These are phyloP conservation scores for Trichoderma sp. DNA, from an alignment of 2,329 filamentous ascomycete species.

Conservation along the genomic window DNA sequence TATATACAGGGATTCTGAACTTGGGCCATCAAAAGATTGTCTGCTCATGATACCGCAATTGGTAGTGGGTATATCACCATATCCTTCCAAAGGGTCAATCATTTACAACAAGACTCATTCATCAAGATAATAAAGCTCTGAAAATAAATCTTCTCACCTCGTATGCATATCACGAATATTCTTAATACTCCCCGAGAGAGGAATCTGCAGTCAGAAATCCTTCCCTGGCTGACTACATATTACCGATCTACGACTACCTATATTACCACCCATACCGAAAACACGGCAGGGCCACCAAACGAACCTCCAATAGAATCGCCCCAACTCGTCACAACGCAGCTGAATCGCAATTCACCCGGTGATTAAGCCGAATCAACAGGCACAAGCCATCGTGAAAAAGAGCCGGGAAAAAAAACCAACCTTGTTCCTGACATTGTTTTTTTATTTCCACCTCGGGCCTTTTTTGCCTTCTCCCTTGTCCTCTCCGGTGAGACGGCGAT, in stretches of 20 bases:
- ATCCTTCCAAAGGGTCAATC: background rate
- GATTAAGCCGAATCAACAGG: slow-evolving; percentile 14
- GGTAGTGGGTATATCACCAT: background rate
- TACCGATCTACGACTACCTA: too few relatives aligned
- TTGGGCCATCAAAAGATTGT: background rate
- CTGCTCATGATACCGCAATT: background rate
- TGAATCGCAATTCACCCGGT: slow-evolving; percentile 12
- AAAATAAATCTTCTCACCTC: background rate
- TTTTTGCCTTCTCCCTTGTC: background rate
- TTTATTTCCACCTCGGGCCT: background rate
- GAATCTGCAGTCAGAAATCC: background rate
- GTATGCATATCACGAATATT: background rate
- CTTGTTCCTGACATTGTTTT: background rate
- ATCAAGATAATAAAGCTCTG: background rate
- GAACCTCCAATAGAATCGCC: slow-evolving; percentile 18
- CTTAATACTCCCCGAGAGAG: background rate
- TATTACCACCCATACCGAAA: background rate
- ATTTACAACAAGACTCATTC: background rate
- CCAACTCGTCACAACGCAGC: slow-evolving; percentile 14
- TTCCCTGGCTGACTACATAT: background rate
- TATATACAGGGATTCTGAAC: background rate
- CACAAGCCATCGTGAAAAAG: background rate
- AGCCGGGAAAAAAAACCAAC: background rate
- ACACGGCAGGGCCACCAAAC: background rate
- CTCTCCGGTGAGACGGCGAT: background rate